Conservation (phyloP, 176 grass and related monocot genomes). For the Ananas comosus region DNA sequence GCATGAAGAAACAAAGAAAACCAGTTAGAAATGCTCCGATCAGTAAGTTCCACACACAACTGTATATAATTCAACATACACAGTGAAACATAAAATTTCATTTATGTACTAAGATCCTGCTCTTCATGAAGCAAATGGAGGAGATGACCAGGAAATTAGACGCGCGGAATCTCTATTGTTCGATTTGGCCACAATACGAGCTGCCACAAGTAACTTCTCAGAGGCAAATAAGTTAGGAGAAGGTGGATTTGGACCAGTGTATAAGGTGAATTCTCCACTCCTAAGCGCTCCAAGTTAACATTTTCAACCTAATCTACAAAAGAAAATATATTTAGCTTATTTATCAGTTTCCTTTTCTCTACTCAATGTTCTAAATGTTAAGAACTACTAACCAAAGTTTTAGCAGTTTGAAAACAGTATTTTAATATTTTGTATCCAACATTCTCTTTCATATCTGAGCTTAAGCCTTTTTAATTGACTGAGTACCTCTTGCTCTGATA, state of each 20-base stretch:
- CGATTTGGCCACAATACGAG: slow-evolving; percentile 25
- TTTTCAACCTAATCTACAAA: too few relatives aligned
- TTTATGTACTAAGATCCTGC: neutral
- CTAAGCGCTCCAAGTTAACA: too few relatives aligned
- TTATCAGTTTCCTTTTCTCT: too few relatives aligned
- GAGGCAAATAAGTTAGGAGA: slow-evolving; percentile 46
- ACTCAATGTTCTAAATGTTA: too few relatives aligned
- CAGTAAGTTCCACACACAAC: neutral
- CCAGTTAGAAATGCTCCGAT: neutral
- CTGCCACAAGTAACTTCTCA: slow-evolving; percentile 44
- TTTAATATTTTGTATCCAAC: too few relatives aligned
- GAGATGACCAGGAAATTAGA: slow-evolving; percentile 16
- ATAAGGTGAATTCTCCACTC: slow-evolving; percentile 30
- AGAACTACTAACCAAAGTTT: too few relatives aligned
- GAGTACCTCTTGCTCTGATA: too few relatives aligned
- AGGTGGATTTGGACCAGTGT: slow-evolving; percentile 54
- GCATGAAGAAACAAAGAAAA: neutral
- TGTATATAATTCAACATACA: neutral
- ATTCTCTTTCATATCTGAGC: too few relatives aligned
- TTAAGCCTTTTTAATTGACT: too few relatives aligned
- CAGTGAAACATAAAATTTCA: neutral
- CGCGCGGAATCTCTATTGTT: slow-evolving; percentile 19
- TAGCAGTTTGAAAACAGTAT: too few relatives aligned
- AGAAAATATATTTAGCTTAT: too few relatives aligned
- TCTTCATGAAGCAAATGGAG: neutral